Base-by-base conservation (phyloP, 2,329 filamentous ascomycete species). In the Dactylellina drechsleri region DNA sequence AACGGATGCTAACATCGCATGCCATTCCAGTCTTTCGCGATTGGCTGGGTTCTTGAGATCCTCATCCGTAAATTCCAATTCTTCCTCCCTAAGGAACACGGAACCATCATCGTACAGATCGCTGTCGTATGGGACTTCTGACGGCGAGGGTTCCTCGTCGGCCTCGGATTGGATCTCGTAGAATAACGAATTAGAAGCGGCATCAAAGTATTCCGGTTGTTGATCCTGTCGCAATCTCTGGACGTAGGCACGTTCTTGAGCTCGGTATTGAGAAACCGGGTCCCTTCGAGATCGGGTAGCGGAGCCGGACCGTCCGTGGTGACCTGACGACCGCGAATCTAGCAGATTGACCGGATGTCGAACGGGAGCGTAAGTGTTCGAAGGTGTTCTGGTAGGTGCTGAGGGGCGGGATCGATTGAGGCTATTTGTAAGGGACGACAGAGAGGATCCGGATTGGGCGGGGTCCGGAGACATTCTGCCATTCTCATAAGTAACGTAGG, bases 1-100 rank as follows among this genome's bases (percentile, higher is more conserved):
- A 2, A 99, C 95, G 13, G 94, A 96, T 73, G 94, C 92, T 67
- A 99, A 84, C 95, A 99, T 99, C 2, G 92, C 92, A 83, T 99
- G 93, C 95, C 95, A 99, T 83, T 99, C 95, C 23, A 99, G 85
- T 52, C 94, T 87, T 82, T 98, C 95, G 76, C 93, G 87, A 80
- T 93, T 97, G 77, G 90, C 89, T 0, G 93, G 91, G 79, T 97
- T 91, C 82, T 91, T 91, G 61, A 98, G 83, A 81, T 99, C 95
- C 80, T 98, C 95, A 23, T 92, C 86, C 2, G 92, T 95, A 0
- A 93, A 93, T 79, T 95, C 91, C 77, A 92, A 87, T 78, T 95
- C 91, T 79, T 97, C 92, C 79, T 94, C 93, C 31, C 72, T 56
- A 15, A 71, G 50, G 26, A 57, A 71, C 16, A 76, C 54, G 13